phyloP scores from a whole-genome alignment of 148 eudicot species.

The Dysphania ambrosioides region DNA sequence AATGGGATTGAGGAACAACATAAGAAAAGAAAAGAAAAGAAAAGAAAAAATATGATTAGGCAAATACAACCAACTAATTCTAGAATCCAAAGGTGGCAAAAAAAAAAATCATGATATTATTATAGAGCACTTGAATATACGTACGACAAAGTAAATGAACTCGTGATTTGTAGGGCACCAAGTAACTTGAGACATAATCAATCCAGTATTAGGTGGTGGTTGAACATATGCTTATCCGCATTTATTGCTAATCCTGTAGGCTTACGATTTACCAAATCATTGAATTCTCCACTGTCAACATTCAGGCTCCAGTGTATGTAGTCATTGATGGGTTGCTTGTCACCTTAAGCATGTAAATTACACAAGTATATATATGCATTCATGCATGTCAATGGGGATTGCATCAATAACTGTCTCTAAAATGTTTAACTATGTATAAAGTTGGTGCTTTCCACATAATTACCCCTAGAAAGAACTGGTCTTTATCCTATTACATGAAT shows the following conservation, averaged over 20 bases:
- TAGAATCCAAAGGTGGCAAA: not conserved
- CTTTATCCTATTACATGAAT: not conserved
- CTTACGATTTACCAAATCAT: not conserved
- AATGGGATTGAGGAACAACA: no score
- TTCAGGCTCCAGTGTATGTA: not conserved
- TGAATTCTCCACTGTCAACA: not conserved
- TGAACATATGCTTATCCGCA: not conserved
- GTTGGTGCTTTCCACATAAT: not conserved
- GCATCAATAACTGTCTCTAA: not conserved
- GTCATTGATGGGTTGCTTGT: not conserved
- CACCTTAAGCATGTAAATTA: not conserved
- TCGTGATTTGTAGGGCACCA: constrained; percentile 11
- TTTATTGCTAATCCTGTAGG: not conserved
- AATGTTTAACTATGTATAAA: not conserved
- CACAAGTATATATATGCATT: not conserved
- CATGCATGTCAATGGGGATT: not conserved
- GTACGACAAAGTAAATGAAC: constrained; percentile 3
- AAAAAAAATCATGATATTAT: no score
- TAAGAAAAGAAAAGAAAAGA: not conserved
- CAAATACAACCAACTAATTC: not conserved
- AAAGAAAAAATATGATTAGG: no score
- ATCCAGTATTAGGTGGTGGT: constrained; percentile 4
- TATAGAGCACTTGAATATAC: not conserved
- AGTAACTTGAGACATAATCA: not conserved
- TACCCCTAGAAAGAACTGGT: not conserved